Conservation (phyloP, 1,284 basidiomycete genomes). For the Phenoliferia sp. region DNA sequence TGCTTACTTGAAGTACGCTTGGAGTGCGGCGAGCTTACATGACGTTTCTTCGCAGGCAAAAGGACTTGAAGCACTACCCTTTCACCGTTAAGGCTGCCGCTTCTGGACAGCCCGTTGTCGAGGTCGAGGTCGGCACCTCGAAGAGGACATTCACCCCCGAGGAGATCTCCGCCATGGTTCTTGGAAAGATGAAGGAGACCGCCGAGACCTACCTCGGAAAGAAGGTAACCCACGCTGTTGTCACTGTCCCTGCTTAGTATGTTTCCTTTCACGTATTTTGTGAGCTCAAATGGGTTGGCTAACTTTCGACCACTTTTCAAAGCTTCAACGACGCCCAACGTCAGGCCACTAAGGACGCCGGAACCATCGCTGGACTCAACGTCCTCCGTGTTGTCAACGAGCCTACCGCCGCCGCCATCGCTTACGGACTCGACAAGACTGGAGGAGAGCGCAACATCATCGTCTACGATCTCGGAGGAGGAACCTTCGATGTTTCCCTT, state of each 20-base stretch:
- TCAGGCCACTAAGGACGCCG: constrained; percentile 97
- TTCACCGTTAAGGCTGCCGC: constrained; percentile 39
- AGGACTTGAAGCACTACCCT: constrained; percentile 77
- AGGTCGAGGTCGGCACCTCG: constrained; percentile 25
- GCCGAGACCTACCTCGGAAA: constrained; percentile 96
- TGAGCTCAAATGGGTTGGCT: not conserved
- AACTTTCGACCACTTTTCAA: not conserved
- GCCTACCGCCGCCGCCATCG: constrained; percentile 90
- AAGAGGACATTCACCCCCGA: constrained; percentile 54
- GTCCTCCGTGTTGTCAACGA: constrained; percentile 99
- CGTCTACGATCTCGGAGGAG: constrained; percentile 97
- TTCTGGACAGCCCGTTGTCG: constrained; percentile 25
- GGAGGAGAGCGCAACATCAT: constrained; percentile 90
- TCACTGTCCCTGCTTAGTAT: constrained; percentile 86
- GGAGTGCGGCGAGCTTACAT: not conserved
- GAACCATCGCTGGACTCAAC: constrained; percentile 90
- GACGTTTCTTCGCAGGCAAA: constrained; percentile 43
- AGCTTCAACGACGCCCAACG: constrained; percentile 96
- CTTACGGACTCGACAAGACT: constrained; percentile 94
- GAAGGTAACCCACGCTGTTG: constrained; percentile 94
- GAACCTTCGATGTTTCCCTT: constrained; percentile 97
- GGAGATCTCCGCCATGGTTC: constrained; percentile 90
- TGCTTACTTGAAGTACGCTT: not conserved
- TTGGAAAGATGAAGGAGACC: constrained; percentile 98
- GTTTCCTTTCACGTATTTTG: constrained; percentile 10